These are phyloP conservation scores for Bipolaris oryzae DNA, from an alignment of 2,329 filamentous ascomycete genomes.

Conservation along the genomic window DNA sequence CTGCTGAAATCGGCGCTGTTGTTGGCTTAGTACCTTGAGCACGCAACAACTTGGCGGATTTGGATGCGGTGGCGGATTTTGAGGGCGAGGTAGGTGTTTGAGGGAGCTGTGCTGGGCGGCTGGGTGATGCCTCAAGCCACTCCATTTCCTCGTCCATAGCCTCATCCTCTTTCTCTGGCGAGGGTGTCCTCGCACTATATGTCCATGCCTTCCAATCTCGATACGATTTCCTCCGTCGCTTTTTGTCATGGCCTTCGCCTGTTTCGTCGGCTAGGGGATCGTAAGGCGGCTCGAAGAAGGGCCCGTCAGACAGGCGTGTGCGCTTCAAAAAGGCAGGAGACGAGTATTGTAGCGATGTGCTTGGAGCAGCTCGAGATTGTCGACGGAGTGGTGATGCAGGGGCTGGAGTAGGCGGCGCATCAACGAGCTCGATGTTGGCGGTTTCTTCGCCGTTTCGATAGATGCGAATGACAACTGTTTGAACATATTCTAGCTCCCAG, in stretches of 20 bases:
- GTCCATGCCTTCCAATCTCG: conserved; percentile 74
- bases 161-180: conserved; percentile 63
- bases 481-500: conserved; percentile 61
- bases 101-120: conserved; percentile 30
- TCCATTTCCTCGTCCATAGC: conserved; percentile 26
- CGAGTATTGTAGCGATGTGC: conserved; percentile 58
- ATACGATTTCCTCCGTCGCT: conserved; percentile 72
- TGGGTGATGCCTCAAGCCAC: conserved; percentile 28
- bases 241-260: conserved; percentile 66
- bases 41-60: background rate
- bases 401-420: conserved; percentile 38
- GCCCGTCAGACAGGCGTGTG: conserved; percentile 70
- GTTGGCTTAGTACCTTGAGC: background rate
- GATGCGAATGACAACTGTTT: conserved; percentile 46
- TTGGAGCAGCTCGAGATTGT: conserved; percentile 10
- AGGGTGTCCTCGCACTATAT: conserved; percentile 73
- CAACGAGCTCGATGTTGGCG: conserved; percentile 61
- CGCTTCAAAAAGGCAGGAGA: conserved; percentile 80
- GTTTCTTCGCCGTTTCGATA: conserved; percentile 56
- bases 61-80: conserved; percentile 10
- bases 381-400: conserved; percentile 31
- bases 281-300: conserved; percentile 64
- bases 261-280: conserved; percentile 70
- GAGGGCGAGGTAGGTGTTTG: conserved; percentile 36
- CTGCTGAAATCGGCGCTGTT: background rate